Conservation (phyloP, 306 rosid genomes). For the Dryas octopetala region DNA sequence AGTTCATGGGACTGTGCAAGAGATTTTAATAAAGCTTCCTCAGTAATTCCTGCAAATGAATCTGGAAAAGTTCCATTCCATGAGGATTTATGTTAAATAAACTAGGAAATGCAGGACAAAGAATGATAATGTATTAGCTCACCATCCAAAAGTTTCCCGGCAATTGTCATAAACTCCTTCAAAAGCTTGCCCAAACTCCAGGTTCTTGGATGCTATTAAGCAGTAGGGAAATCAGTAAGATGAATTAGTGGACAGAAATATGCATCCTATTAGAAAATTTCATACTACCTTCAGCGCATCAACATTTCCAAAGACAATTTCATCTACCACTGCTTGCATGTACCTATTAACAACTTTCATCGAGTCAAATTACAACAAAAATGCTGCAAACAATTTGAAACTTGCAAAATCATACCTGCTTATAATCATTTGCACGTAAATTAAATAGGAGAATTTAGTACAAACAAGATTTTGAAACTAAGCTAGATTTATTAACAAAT, state of each 20-base stretch:
- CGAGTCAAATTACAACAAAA: neutral
- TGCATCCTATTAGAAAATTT: neutral
- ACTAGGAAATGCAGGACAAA: constrained; percentile 28
- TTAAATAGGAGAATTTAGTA: neutral
- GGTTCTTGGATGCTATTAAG: constrained; percentile 71
- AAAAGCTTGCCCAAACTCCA: constrained; percentile 84
- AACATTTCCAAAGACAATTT: constrained; percentile 65
- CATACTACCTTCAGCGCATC: constrained; percentile 66
- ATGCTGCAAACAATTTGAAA: neutral
- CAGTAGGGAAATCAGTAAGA: constrained; percentile 30
- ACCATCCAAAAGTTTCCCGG: constrained; percentile 81
- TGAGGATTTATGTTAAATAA: constrained; percentile 25
- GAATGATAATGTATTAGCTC: constrained; percentile 29
- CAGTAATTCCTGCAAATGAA: constrained; percentile 61
- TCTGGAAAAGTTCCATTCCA: constrained; percentile 49
- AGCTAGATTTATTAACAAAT: constrained; percentile 3
- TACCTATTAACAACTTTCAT: constrained; percentile 54
- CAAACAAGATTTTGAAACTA: neutral
- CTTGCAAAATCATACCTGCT: neutral
- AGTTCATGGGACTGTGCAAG: constrained; percentile 50
- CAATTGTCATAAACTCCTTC: constrained; percentile 61
- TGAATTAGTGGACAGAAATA: constrained; percentile 21
- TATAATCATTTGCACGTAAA: neutral
- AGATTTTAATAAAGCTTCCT: constrained; percentile 60
- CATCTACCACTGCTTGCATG: constrained; percentile 98